phyloP scores from a whole-genome alignment of 768 basidiomycete genomes.

The Lanmaoa rubissima region DNA sequence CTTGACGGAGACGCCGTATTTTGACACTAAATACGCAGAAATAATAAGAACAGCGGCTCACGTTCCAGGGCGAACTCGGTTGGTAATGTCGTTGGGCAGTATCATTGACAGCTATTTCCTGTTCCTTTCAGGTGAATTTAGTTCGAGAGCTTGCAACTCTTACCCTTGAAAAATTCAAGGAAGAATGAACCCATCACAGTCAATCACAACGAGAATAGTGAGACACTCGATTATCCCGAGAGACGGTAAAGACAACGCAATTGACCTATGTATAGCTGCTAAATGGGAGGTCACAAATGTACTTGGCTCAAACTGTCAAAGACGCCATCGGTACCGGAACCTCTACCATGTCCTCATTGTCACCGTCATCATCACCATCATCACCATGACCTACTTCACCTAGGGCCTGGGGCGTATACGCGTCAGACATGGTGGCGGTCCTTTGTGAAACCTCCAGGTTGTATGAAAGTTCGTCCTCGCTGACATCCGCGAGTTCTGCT shows the following conservation, averaged over 20 bases:
- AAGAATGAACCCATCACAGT: not conserved
- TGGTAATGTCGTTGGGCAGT: not conserved
- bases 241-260: not conserved
- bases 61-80: no score
- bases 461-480: constrained; percentile 31
- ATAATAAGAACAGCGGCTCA: no score
- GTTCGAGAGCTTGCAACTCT: not conserved
- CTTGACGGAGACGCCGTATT: no score
- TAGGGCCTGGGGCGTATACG: not conserved
- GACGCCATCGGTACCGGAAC: constrained; percentile 22
- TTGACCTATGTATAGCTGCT: not conserved
- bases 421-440: not conserved
- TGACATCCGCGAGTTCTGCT: constrained; percentile 57
- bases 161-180: not conserved
- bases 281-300: not conserved
- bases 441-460: constrained; percentile 20
- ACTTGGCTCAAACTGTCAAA: constrained; percentile 11
- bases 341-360: constrained; percentile 31
- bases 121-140: not conserved
- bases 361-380: constrained; percentile 16
- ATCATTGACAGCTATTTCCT: not conserved
- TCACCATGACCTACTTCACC: constrained; percentile 9
- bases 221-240: not conserved
- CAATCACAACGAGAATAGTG: not conserved
- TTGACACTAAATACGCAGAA: no score